Conservation (phyloP, 2,329 filamentous ascomycete genomes). For the Exophiala calicioides region DNA sequence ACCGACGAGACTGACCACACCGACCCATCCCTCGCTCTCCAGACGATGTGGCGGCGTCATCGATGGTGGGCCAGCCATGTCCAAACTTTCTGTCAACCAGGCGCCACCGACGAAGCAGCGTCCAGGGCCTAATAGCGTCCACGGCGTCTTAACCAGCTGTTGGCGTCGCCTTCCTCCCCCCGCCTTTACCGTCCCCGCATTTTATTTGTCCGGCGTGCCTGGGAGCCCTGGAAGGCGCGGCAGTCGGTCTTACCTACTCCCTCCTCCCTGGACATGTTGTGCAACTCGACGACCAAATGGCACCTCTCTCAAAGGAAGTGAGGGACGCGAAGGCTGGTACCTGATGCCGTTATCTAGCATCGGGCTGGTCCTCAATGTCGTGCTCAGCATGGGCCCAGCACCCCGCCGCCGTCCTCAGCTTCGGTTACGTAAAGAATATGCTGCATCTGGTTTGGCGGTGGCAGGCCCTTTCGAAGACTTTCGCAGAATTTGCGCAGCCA, state of each 20-base stretch:
- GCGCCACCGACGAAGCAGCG: no score
- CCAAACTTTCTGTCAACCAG: no score
- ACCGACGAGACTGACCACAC: no score
- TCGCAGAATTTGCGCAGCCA: slow-evolving; percentile 27
- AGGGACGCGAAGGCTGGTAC: neutral
- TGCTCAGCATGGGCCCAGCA: slow-evolving; percentile 30
- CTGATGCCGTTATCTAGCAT: neutral
- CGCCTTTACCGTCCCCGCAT: slow-evolving; percentile 23
- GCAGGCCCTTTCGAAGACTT: slow-evolving; percentile 19
- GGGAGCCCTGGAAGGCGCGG: slow-evolving; percentile 6
- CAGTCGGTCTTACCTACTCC: slow-evolving; percentile 14
- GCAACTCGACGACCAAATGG: slow-evolving; percentile 10
- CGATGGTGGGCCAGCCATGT: no score
- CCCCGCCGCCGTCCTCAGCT: slow-evolving; percentile 31
- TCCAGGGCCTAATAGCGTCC: no score
- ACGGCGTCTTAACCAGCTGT: no score
- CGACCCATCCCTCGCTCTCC: no score
- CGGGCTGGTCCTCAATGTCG: slow-evolving; percentile 12
- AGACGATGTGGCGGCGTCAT: no score
- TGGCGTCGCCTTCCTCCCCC: no score
- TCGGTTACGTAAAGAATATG: slow-evolving; percentile 47
- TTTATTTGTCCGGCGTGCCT: slow-evolving; percentile 15
- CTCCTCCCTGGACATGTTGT: slow-evolving; percentile 9
- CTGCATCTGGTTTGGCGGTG: slow-evolving; percentile 26
- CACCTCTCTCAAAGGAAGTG: slow-evolving; percentile 10